These are phyloP conservation scores for Monosporascus sp. DNA, from an alignment of 2,329 filamentous ascomycete genomes.

Conservation along the genomic window DNA sequence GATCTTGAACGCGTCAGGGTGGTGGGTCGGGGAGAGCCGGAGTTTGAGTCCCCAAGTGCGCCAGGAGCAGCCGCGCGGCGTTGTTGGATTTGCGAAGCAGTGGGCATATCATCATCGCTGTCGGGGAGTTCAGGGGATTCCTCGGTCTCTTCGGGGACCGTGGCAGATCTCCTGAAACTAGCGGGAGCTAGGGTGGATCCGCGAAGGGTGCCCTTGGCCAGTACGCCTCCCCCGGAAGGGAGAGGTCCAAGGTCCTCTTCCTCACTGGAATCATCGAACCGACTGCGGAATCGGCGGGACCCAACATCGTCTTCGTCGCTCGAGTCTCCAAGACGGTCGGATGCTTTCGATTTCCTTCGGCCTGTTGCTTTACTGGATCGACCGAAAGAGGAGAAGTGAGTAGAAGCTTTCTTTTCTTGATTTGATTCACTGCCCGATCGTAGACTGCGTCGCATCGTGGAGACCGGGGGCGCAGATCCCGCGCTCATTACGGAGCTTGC, in stretches of 20 bases:
- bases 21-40: constrained; percentile 22
- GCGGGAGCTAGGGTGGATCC: constrained; percentile 25
- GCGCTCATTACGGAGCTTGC: constrained; percentile 37
- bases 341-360: constrained; percentile 16
- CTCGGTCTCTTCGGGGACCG: constrained; percentile 42
- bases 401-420: constrained; percentile 28
- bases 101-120: constrained; percentile 40
- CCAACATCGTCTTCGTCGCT: constrained; percentile 52
- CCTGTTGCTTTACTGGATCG: constrained; percentile 29
- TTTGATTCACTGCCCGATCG: constrained; percentile 33
- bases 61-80: constrained; percentile 13
- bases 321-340: constrained; percentile 55
- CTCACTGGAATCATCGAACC: constrained; percentile 69
- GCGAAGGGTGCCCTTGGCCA: constrained; percentile 26
- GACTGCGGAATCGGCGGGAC: constrained; percentile 41
- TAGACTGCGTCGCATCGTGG: constrained; percentile 40
- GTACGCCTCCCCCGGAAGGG: constrained; percentile 19
- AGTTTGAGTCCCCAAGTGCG: constrained; percentile 11
- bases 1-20: constrained; percentile 20
- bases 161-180: constrained; percentile 54
- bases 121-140: constrained; percentile 56
- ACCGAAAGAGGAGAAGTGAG: constrained; percentile 38
- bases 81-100: constrained; percentile 18
- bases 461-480: constrained; percentile 31
- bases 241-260: constrained; percentile 42